These are phyloP conservation scores for Chaetomium strumarium DNA, from an alignment of 2,329 filamentous ascomycete species.

Conservation along the genomic window DNA sequence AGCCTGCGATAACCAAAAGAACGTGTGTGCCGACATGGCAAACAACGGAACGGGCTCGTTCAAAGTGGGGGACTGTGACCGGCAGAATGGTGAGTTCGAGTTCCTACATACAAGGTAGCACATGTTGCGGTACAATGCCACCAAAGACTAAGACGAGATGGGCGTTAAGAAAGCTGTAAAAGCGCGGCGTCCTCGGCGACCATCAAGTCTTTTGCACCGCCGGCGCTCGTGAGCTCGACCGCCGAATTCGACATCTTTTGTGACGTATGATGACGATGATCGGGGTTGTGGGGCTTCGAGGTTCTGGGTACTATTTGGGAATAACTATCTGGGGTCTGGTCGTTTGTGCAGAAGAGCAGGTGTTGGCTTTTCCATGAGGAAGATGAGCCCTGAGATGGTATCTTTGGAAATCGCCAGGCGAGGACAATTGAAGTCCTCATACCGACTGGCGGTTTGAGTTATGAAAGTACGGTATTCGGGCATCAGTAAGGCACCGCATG, in stretches of 20 bases:
- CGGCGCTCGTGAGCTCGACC: constrained; percentile 34
- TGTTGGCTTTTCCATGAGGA: too few relatives aligned
- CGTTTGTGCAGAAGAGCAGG: too few relatives aligned
- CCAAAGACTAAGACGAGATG: neutral
- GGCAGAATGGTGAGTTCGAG: constrained; percentile 39
- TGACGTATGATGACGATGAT: constrained; percentile 29
- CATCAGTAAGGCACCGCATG: too few relatives aligned
- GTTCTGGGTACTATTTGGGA: neutral
- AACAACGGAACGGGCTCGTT: constrained; percentile 34
- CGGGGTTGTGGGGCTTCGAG: neutral
- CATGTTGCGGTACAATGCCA: neutral
- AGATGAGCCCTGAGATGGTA: too few relatives aligned
- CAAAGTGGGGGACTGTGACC: constrained; percentile 40
- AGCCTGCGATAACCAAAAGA: constrained; percentile 46
- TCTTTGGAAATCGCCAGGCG: too few relatives aligned
- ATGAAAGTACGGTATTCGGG: too few relatives aligned
- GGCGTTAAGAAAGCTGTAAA: constrained; percentile 36
- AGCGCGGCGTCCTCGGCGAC: constrained; percentile 29
- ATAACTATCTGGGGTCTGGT: neutral
- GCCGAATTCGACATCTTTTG: constrained; percentile 44
- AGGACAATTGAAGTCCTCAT: too few relatives aligned
- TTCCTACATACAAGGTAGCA: neutral
- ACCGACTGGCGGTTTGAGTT: too few relatives aligned
- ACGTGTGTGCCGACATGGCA: constrained; percentile 39
- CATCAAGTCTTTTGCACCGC: constrained; percentile 23